A percentile compares a stretch with the other conserved stretches of the same genome.
Conservation (phyloP, 164 flowering plant species). For the Magnolia officinalis region DNA sequence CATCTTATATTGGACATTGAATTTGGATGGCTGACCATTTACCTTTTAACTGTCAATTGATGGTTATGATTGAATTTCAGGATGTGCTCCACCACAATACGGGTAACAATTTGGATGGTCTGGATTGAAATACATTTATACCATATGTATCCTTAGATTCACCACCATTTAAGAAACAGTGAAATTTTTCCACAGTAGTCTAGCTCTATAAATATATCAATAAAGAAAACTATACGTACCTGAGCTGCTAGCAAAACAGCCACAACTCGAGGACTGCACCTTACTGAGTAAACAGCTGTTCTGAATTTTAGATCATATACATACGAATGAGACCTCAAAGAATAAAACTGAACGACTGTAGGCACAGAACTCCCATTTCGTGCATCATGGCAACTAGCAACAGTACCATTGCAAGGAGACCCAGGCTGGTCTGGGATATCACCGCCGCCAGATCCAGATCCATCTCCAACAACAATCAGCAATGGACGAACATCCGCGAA, state of each 20-base stretch:
- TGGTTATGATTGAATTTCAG: too few species aligned
- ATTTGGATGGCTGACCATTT: too few species aligned
- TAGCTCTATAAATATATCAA: too few species aligned
- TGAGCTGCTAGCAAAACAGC: constrained; percentile 71
- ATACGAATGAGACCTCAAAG: constrained; percentile 65
- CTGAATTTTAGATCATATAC: constrained; percentile 68
- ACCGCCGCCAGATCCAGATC: constrained; percentile 27
- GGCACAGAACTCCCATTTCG: constrained; percentile 40
- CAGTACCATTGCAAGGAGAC: constrained; percentile 29
- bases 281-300: constrained; percentile 59
- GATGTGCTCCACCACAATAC: too few species aligned
- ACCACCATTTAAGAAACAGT: not conserved
- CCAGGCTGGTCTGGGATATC: constrained; percentile 30
- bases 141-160: too few species aligned
- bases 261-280: constrained; percentile 71
- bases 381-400: constrained; percentile 26
- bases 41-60: too few species aligned
- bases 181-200: too few species aligned
- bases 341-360: constrained; percentile 59
- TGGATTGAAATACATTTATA: too few species aligned
- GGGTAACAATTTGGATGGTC: too few species aligned
- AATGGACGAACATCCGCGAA: constrained; percentile 60
- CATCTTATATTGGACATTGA: too few species aligned
- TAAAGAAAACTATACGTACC: constrained; percentile 30
- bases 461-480: constrained; percentile 58